A percentile compares a stretch with the other conserved stretches of the same genome.
Conservation (phyloP, 768 basidiomycete genomes). For the Lactarius indigo region DNA sequence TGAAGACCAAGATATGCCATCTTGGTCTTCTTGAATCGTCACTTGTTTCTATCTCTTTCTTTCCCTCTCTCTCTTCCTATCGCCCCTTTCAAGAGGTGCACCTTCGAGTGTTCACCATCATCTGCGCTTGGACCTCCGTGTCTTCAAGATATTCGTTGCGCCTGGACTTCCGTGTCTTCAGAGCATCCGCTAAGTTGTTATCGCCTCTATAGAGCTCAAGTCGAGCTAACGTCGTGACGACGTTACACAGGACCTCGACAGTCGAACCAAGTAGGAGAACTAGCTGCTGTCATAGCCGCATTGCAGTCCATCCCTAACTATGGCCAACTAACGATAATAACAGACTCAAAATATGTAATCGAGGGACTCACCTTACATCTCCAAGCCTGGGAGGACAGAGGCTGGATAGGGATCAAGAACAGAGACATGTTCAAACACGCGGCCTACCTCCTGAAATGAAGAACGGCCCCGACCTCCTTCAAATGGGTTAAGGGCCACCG, state of each 20-base stretch:
- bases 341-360: background rate
- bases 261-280: background rate
- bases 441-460: background rate
- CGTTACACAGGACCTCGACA: background rate
- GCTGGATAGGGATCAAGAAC: background rate
- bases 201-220: too few species aligned
- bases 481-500: slow-evolving; percentile 4
- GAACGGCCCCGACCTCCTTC: background rate
- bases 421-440: background rate
- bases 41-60: too few species aligned
- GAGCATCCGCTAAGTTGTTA: too few species aligned
- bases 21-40: too few species aligned
- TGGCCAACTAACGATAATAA: background rate
- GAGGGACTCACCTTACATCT: background rate
- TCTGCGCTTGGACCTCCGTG: too few species aligned
- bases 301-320: fast-evolving
- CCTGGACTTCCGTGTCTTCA: too few species aligned
- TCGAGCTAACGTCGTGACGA: too few species aligned
- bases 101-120: too few species aligned
- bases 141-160: too few species aligned
- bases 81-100: too few species aligned
- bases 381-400: background rate
- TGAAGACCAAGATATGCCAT: too few species aligned
- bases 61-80: too few species aligned
- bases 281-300: background rate